phyloP scores from a whole-genome alignment of 2,329 filamentous ascomycete species.

The Trichophyton mentagrophytes region DNA sequence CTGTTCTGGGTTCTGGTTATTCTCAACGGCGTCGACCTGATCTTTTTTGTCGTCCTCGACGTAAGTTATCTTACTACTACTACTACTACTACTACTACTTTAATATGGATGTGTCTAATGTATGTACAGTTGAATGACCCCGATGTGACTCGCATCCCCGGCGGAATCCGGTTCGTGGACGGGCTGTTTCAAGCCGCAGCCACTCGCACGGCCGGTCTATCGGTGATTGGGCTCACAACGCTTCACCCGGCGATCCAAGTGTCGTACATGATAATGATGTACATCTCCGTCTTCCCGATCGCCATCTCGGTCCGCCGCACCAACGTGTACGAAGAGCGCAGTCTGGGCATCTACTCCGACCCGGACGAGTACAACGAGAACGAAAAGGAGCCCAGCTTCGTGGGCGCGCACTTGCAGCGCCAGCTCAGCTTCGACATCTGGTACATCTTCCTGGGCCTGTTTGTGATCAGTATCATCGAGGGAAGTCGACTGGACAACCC shows the following conservation, averaged over 20 bases:
- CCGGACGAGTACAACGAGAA: conserved; percentile 53
- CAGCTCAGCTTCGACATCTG: conserved; percentile 96
- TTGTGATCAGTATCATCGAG: conserved; percentile 83
- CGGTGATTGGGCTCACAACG: conserved; percentile 60
- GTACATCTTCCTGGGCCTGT: conserved; percentile 90
- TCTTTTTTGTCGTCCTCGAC: conserved; percentile 89
- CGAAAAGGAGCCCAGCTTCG: conserved; percentile 59
- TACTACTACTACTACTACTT: conserved; percentile 10
- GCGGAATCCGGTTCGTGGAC: conserved; percentile 65
- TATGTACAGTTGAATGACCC: conserved; percentile 53
- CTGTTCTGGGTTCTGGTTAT: conserved; percentile 72
- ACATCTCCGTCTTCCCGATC: conserved; percentile 93
- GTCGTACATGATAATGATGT: conserved; percentile 98
- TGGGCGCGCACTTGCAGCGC: conserved; percentile 78
- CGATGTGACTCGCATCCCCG: conserved; percentile 53
- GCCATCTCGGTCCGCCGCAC: conserved; percentile 88
- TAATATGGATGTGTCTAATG: conserved; percentile 14
- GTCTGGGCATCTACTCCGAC: conserved; percentile 54
- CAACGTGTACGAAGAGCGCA: conserved; percentile 85
- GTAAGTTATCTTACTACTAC: conserved; percentile 37
- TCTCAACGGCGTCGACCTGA: conserved; percentile 71
- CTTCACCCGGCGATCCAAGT: conserved; percentile 88
- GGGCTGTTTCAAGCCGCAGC: conserved; percentile 83
- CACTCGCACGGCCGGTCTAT: conserved; percentile 82
- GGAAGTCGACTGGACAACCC: conserved; percentile 53